Evolutionary conservation across 129 eudicot species (phyloP).

Genomic region (Calendula officinalis): DNA sequence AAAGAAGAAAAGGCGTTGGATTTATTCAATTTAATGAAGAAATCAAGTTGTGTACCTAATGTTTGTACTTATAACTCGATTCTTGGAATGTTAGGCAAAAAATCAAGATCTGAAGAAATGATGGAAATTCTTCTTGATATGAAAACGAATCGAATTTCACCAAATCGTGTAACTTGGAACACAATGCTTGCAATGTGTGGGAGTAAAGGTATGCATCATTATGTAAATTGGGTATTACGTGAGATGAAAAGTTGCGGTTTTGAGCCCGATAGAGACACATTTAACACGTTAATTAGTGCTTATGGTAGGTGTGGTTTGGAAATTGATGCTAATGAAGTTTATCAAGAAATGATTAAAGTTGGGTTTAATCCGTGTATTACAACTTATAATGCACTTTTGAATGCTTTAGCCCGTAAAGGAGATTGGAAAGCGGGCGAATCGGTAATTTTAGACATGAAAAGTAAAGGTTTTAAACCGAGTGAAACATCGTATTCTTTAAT

Average conservation of each 20-base stretch:
- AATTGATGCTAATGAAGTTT: constrained; percentile 59
- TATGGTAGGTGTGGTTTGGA: constrained; percentile 84
- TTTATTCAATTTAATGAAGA: constrained; percentile 69
- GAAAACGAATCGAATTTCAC: constrained; percentile 69
- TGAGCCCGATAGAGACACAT: constrained; percentile 93
- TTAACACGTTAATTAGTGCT: constrained; percentile 84
- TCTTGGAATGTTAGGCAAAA: constrained; percentile 84
- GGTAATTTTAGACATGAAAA: constrained; percentile 66
- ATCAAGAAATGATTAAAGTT: constrained; percentile 71
- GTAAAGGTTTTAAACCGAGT: constrained; percentile 83
- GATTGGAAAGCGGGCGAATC: constrained; percentile 84
- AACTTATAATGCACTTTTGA: constrained; percentile 85
- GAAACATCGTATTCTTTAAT: constrained; percentile 79
- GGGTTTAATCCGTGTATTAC: constrained; percentile 82
- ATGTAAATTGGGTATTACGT: constrained; percentile 68
- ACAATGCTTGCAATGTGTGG: constrained; percentile 90
- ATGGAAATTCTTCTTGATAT: constrained; percentile 73
- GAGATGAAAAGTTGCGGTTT: constrained; percentile 96
- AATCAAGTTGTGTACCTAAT: constrained; percentile 86
- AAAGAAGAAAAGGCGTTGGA: constrained; percentile 71
- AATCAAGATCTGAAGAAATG: constrained; percentile 72
- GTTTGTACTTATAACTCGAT: constrained; percentile 81
- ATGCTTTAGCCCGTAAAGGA: constrained; percentile 81
- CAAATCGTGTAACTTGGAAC: constrained; percentile 93
- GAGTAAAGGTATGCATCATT: constrained; percentile 62